These are phyloP conservation scores for Puccinia sorghi DNA, from an alignment of 1,284 basidiomycete species.

Conservation along the genomic window DNA sequence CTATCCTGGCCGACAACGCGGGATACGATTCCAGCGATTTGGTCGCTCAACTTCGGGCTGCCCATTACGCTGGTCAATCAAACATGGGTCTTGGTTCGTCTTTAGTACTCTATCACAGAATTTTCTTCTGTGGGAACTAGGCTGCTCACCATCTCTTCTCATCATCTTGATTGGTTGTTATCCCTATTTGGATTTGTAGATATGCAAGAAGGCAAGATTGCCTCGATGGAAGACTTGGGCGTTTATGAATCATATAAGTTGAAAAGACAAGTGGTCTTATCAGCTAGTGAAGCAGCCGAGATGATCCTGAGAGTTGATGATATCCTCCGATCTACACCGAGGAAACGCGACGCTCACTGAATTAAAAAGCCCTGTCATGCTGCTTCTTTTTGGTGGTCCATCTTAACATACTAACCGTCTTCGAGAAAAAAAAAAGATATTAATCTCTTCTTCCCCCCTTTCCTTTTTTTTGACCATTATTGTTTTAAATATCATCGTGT, in stretches of 20 bases:
- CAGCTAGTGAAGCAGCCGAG: constrained; percentile 94
- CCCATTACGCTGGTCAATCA: constrained; percentile 83
- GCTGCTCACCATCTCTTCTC: background rate
- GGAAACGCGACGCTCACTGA: constrained; percentile 64
- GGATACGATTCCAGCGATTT: constrained; percentile 96
- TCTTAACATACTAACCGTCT: no score
- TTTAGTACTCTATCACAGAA: background rate
- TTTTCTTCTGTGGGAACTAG: background rate
- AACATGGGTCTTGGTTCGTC: constrained; percentile 80
- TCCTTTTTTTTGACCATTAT: no score
- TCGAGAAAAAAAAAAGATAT: no score
- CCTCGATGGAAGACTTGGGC: constrained; percentile 82
- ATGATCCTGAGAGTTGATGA: constrained; percentile 88
- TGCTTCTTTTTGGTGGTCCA: background rate
- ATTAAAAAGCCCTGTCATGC: background rate
- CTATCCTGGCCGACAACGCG: constrained; percentile 95
- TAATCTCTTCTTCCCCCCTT: no score
- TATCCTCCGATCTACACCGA: constrained; percentile 65
- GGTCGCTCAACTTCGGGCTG: constrained; percentile 83
- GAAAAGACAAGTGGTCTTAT: constrained; percentile 89
- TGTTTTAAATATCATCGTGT: no score
- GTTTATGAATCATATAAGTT: constrained; percentile 97
- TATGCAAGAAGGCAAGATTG: constrained; percentile 81
- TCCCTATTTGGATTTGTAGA: constrained; percentile 62
- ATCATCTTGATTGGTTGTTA: background rate